Evolutionary conservation across 2,329 filamentous ascomycete genomes (phyloP), one percentile per base, ranked within the genome.

Genomic region (Helotiales sp.): DNA sequence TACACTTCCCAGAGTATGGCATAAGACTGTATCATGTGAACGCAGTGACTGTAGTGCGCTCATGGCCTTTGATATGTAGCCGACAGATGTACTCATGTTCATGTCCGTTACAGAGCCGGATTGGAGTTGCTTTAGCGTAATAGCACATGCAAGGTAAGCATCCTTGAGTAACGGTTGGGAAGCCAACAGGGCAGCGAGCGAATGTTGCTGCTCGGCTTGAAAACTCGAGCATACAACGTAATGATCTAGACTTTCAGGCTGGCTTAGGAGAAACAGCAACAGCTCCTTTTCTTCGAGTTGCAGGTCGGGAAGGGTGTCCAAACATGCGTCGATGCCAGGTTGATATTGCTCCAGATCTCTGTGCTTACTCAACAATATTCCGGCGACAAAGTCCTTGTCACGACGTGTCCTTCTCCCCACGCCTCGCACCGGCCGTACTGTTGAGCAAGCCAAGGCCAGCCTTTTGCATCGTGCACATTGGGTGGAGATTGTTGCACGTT

Each of bases 61-160:
- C 60, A 69, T 67, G 9, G 68, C 68, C 9, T 48, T 52, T 38
- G 61, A 63, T 50, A 58, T 59, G 36, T 66, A 55, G 22, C 58
- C 49, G 31, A 69, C 24, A 44, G 52, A 55, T 24, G 36, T 36
- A 55, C 29, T 47, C 12, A 40, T 48, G 17, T 60, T 60, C 22
- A 24, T 22, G 9, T 57, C 52, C 15, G 47, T 51, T 48, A 44
- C 47, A 51, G 27, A 40, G 54, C 55, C 53, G 25, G 54, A 30
- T 52, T 67, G 55, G 31, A 66, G 59, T 24, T 42, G 52, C 57
- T 65, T 66, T 3, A 69, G 27, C 15, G 65, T 54, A 31, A 46
- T 49, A 42, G 67, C 67, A 66, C 54, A 69, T 29, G 67, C 67
- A 19, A 69, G 65, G 50, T 61, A 66, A 7, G 67, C 67, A 63